Conservation (phyloP, 208 protist genomes). For the Leishmania gerbilli region DNA sequence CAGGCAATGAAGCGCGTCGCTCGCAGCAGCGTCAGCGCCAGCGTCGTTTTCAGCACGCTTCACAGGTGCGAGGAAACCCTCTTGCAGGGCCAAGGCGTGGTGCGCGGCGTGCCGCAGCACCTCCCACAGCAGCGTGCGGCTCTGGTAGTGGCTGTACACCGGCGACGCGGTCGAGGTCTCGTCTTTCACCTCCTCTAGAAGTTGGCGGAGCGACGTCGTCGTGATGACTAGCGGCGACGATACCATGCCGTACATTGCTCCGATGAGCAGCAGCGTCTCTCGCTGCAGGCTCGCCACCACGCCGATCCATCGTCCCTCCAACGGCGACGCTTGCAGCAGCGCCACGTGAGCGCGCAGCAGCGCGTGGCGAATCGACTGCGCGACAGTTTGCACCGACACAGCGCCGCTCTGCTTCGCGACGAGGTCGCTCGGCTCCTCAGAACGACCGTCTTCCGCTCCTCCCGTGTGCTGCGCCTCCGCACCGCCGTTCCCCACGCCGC, state of each 20-base stretch:
- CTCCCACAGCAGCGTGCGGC: slow-evolving; percentile 28
- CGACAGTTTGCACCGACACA: slow-evolving; percentile 49
- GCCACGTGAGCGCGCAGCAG: slow-evolving; percentile 63
- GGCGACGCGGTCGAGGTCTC: slow-evolving; percentile 30
- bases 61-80: slow-evolving; percentile 28
- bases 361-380: slow-evolving; percentile 60
- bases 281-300: slow-evolving; percentile 45
- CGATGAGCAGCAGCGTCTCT: slow-evolving; percentile 61
- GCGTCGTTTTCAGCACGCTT: neutral
- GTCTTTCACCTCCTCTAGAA: slow-evolving; percentile 36
- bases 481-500: neutral
- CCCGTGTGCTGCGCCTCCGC: neutral
- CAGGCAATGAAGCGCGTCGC: slow-evolving; percentile 33
- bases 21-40: neutral
- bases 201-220: slow-evolving; percentile 15
- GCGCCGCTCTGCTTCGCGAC: slow-evolving; percentile 9
- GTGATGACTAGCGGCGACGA: slow-evolving; percentile 35
- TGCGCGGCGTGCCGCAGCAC: slow-evolving; percentile 60
- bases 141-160: slow-evolving; percentile 5
- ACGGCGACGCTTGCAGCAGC: slow-evolving; percentile 46
- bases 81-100: slow-evolving; percentile 47
- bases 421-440: neutral
- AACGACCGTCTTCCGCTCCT: slow-evolving; percentile 5
- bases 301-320: slow-evolving; percentile 35
- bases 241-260: slow-evolving; percentile 66